Percentiles rank a stretch among this genome's conserved stretches.
Evolutionary conservation across 2,329 filamentous ascomycete species (phyloP).

Genomic region (Nannizziopsis arthrosporioides): DNA sequence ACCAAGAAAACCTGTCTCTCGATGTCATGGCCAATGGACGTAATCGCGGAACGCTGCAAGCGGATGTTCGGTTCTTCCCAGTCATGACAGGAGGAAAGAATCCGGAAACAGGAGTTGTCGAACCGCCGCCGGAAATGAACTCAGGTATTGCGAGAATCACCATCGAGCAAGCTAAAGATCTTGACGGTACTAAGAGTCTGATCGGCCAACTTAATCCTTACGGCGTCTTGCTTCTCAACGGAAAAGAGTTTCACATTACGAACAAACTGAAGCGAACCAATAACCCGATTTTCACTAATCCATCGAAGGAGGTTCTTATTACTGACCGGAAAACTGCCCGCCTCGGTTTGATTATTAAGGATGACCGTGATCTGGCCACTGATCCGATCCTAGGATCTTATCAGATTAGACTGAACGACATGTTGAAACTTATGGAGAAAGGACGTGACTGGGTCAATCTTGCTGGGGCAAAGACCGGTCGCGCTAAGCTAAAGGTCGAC

Average conservation of each 20-base stretch:
- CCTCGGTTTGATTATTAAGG: constrained; percentile 85
- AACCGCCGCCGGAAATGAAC: constrained; percentile 76
- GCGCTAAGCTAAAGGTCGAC: constrained; percentile 78
- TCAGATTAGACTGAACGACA: constrained; percentile 88
- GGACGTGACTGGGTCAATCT: constrained; percentile 96
- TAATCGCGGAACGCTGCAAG: constrained; percentile 63
- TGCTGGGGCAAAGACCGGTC: constrained; percentile 65
- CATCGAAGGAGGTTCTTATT: constrained; percentile 85
- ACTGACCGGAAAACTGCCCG: constrained; percentile 85
- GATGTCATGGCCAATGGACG: constrained; percentile 79
- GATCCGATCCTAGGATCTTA: constrained; percentile 85
- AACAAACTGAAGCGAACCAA: constrained; percentile 95
- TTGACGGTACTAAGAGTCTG: constrained; percentile 84
- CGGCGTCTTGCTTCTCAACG: constrained; percentile 75
- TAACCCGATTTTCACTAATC: constrained; percentile 90
- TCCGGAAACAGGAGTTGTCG: constrained; percentile 61
- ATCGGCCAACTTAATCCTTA: constrained; percentile 88
- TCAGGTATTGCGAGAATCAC: constrained; percentile 91
- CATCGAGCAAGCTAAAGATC: constrained; percentile 89
- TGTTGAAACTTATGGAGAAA: constrained; percentile 80
- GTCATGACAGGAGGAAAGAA: constrained; percentile 59
- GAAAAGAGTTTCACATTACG: constrained; percentile 78
- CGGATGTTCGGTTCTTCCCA: constrained; percentile 89
- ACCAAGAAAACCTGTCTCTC: constrained; percentile 72
- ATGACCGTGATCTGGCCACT: constrained; percentile 72